phyloP scores from a whole-genome alignment of 768 basidiomycete species.

The Trametes villosa region DNA sequence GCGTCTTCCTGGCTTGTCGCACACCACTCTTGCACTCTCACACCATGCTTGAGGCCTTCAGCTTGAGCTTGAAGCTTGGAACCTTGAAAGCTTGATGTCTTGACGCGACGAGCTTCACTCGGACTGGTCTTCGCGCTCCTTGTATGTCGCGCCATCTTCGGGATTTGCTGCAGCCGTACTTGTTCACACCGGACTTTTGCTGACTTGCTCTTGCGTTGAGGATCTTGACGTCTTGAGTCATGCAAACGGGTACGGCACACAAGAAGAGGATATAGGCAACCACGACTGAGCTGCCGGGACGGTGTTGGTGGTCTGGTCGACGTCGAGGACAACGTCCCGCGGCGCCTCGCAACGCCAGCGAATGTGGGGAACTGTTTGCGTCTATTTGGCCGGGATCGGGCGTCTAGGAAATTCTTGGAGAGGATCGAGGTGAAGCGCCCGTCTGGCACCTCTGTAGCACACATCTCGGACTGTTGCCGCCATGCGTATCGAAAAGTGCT shows the following conservation, averaged over 20 bases:
- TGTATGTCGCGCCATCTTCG: neutral
- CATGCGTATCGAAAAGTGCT: slow-evolving; percentile 98
- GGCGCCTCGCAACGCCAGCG: neutral
- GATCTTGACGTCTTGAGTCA: neutral
- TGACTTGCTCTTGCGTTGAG: neutral
- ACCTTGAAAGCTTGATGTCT: no score
- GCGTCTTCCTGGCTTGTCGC: neutral
- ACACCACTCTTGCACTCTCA: neutral
- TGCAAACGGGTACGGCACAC: neutral
- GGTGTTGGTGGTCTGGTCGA: neutral
- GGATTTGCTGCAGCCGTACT: neutral
- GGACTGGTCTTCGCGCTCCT: neutral
- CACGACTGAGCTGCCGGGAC: neutral
- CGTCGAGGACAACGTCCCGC: neutral
- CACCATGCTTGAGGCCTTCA: neutral
- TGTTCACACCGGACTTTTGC: no score
- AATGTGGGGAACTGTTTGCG: slow-evolving; percentile 6
- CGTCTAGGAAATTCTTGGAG: slow-evolving; percentile 16
- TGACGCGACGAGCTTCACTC: no score
- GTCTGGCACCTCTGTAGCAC: slow-evolving; percentile 1
- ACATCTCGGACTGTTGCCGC: slow-evolving; percentile 18
- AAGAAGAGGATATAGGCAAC: neutral
- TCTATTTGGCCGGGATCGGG: slow-evolving; percentile 9
- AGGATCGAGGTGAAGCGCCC: neutral
- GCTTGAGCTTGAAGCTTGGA: neutral